phyloP scores from a whole-genome alignment of 2,329 filamentous ascomycete genomes.

The Chaetomium sp. region DNA sequence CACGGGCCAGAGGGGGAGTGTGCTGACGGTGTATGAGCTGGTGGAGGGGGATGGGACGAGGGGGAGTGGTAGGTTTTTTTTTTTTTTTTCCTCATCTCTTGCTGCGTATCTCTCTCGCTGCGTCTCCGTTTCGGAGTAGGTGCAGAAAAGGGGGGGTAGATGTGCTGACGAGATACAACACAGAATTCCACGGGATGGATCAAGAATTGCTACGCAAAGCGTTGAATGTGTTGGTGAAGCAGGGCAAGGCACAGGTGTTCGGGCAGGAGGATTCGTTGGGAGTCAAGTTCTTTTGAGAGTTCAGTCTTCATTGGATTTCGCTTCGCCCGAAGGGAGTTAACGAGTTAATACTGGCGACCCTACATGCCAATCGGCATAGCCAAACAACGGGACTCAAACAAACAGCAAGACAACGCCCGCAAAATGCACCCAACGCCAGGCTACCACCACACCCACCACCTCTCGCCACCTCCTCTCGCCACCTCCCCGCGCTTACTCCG shows the following conservation, averaged over 20 bases:
- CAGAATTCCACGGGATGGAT: constrained; percentile 89
- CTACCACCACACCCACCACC: constrained; percentile 1
- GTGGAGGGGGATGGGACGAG: constrained; percentile 79
- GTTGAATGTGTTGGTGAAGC: constrained; percentile 79
- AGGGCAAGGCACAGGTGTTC: constrained; percentile 91
- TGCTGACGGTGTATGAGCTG: constrained; percentile 92
- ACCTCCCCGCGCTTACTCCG: constrained; percentile 19
- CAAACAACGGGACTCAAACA: background rate
- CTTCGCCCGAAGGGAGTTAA: background rate
- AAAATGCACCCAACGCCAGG: constrained; percentile 19
- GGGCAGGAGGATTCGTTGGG: constrained; percentile 84
- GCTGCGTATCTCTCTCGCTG: constrained; percentile 47
- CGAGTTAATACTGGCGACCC: background rate
- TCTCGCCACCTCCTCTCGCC: background rate
- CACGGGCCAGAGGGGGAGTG: constrained; percentile 84
- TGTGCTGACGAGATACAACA: constrained; percentile 26
- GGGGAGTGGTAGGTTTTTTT: constrained; percentile 59
- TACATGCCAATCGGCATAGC: background rate
- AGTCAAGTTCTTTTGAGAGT: constrained; percentile 88
- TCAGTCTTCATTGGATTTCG: background rate
- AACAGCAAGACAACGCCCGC: background rate
- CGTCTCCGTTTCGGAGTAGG: constrained; percentile 2
- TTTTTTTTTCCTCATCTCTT: background rate
- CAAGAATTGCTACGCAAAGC: constrained; percentile 76
- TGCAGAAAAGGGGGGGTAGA: constrained; percentile 29